A percentile compares a stretch with the other conserved stretches of the same genome.
These are phyloP conservation scores for Lathyrus oleraceus DNA, from an alignment of 306 rosid genomes.

Conservation along the genomic window DNA sequence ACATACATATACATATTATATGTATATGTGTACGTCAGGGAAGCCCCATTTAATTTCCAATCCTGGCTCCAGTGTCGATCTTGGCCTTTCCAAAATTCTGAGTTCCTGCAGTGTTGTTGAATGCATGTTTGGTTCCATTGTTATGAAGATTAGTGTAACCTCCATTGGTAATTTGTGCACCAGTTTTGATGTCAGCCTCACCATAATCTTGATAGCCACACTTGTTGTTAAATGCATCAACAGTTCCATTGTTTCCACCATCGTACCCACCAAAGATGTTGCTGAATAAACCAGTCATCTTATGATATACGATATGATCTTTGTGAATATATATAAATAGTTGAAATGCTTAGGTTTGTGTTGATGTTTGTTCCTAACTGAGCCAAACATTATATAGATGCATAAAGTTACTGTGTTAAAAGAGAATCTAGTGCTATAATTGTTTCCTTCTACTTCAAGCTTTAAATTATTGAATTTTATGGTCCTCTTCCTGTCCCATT, in stretches of 20 bases:
- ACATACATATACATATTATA: too few species aligned
- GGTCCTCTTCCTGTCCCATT: too few species aligned
- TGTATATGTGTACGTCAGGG: not conserved
- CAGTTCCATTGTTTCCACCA: slow-evolving; percentile 6
- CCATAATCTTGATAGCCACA: not conserved
- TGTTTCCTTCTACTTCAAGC: not conserved
- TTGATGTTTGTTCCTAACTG: not conserved
- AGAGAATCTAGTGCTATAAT: not conserved
- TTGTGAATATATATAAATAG: too few species aligned
- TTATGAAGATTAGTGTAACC: not conserved
- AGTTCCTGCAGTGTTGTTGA: slow-evolving; percentile 6
- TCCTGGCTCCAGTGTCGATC: not conserved
- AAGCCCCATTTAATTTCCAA: not conserved
- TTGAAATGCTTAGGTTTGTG: not conserved
- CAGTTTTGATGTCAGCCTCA: not conserved
- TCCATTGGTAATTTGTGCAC: not conserved
- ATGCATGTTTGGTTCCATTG: slow-evolving; percentile 13
- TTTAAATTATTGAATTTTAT: not conserved
- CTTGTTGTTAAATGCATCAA: slow-evolving; percentile 15
- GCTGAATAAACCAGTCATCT: not conserved
- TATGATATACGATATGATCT: not conserved
- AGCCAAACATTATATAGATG: not conserved
- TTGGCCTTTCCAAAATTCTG: slow-evolving; percentile 21
- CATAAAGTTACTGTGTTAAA: not conserved
- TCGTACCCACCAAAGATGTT: not conserved